A percentile compares a stretch with the other conserved stretches of the same genome.
phyloP scores from a whole-genome alignment of 768 basidiomycete genomes.

The Lentinula raphanica region DNA sequence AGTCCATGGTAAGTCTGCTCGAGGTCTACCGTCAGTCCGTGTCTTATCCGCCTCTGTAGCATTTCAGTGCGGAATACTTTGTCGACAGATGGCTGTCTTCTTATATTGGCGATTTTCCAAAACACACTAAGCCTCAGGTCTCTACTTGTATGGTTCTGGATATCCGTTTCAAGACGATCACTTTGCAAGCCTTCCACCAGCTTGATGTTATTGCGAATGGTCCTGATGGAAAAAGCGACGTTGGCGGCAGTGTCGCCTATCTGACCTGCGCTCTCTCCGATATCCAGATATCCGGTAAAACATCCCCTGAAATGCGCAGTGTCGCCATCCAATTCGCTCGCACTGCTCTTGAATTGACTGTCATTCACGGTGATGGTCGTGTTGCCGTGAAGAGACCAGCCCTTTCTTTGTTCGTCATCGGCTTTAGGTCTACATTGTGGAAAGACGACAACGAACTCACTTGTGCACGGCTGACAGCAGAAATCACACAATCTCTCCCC shows the following conservation, averaged over 20 bases:
- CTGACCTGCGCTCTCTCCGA: background rate
- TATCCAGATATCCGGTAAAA: background rate
- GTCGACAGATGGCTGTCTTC: background rate
- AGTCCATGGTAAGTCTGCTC: conserved; percentile 5
- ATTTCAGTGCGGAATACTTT: background rate
- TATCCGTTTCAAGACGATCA: background rate
- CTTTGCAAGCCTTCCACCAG: background rate
- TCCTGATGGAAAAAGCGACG: background rate
- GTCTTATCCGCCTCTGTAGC: background rate
- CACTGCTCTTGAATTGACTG: background rate
- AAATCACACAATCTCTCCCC: background rate
- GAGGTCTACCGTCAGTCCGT: background rate
- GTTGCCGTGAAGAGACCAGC: background rate
- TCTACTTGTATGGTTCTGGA: background rate
- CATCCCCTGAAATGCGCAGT: background rate
- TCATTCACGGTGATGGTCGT: background rate
- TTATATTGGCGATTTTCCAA: background rate
- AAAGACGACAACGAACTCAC: background rate
- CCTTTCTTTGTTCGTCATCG: background rate
- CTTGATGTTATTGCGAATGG: background rate
- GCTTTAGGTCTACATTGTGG: background rate
- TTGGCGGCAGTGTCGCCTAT: background rate
- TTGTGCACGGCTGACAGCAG: background rate
- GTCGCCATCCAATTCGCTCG: background rate
- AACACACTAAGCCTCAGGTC: background rate